Evolutionary conservation across 106 monocot genomes (phyloP).

Genomic region (Hemerocallis citrina): DNA sequence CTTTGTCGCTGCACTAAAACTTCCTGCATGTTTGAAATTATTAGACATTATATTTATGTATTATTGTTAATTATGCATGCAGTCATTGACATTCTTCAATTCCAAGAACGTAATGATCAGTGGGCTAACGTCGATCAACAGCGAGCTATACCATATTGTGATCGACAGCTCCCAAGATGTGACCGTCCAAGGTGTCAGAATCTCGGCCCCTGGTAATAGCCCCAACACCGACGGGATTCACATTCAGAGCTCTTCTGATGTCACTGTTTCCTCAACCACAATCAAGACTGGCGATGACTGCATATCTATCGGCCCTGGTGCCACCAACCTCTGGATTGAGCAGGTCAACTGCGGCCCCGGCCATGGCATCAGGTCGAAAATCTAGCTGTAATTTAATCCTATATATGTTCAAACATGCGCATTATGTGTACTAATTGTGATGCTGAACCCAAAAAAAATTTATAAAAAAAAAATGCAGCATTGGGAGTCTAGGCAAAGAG

Average conservation of each 20-base stretch:
- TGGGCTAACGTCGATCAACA: slow-evolving; percentile 57
- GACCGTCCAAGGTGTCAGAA: slow-evolving; percentile 27
- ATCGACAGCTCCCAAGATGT: slow-evolving; percentile 27
- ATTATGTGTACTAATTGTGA: too few species aligned
- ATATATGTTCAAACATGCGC: too few species aligned
- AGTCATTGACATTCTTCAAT: slow-evolving; percentile 47
- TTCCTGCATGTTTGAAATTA: not conserved
- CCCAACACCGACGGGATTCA: slow-evolving; percentile 83
- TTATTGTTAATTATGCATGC: not conserved
- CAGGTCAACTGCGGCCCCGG: slow-evolving; percentile 57
- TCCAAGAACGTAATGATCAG: slow-evolving; percentile 45
- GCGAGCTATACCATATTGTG: slow-evolving; percentile 54
- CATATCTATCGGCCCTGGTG: slow-evolving; percentile 59
- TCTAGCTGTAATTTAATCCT: not conserved
- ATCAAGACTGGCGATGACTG: slow-evolving; percentile 82
- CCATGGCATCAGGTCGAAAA: slow-evolving; percentile 48
- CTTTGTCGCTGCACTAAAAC: not conserved
- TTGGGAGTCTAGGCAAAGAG: slow-evolving; percentile 27
- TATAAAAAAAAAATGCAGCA: not conserved
- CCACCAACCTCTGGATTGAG: slow-evolving; percentile 48
- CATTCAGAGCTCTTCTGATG: slow-evolving; percentile 46
- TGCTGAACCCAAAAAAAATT: not conserved
- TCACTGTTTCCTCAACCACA: slow-evolving; percentile 22
- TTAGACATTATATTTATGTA: not conserved
- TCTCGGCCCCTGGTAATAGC: slow-evolving; percentile 44